Conservation (phyloP, 164 flowering plant species). For the Magnolia kwangsiensis region DNA sequence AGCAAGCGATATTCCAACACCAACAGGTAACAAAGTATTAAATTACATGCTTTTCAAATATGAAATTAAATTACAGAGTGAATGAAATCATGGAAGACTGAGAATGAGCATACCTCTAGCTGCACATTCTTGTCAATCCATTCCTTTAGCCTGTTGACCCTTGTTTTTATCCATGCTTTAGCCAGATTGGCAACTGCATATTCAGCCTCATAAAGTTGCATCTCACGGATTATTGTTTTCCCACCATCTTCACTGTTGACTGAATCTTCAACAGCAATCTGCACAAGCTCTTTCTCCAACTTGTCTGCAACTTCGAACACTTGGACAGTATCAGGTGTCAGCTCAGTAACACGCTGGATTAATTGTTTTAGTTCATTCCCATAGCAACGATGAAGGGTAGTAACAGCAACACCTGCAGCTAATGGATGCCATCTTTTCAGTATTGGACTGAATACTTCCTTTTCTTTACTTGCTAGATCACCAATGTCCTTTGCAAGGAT, state of each 20-base stretch:
- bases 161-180: conserved; percentile 63
- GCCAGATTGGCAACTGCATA: conserved; percentile 55
- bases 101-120: conserved; percentile 57
- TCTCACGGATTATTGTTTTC: conserved; percentile 76
- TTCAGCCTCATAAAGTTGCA: conserved; percentile 91
- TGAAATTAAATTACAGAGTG: background rate
- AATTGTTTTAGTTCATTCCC: conserved; percentile 74
- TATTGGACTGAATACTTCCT: conserved; percentile 67
- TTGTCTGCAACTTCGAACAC: conserved; percentile 80
- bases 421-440: conserved; percentile 80
- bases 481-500: conserved; percentile 67
- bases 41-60: background rate
- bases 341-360: conserved; percentile 51
- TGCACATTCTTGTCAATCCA: conserved; percentile 74
- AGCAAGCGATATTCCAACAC: background rate
- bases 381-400: conserved; percentile 86
- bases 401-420: conserved; percentile 86
- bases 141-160: conserved; percentile 60
- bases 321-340: conserved; percentile 79
- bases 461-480: conserved; percentile 67
- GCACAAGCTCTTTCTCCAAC: conserved; percentile 86
- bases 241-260: conserved; percentile 97
- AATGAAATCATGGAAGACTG: background rate
- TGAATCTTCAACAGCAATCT: conserved; percentile 88
- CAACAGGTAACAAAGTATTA: background rate